These are phyloP conservation scores for Trifolium repens DNA, from an alignment of 306 rosid species.

Conservation along the genomic window DNA sequence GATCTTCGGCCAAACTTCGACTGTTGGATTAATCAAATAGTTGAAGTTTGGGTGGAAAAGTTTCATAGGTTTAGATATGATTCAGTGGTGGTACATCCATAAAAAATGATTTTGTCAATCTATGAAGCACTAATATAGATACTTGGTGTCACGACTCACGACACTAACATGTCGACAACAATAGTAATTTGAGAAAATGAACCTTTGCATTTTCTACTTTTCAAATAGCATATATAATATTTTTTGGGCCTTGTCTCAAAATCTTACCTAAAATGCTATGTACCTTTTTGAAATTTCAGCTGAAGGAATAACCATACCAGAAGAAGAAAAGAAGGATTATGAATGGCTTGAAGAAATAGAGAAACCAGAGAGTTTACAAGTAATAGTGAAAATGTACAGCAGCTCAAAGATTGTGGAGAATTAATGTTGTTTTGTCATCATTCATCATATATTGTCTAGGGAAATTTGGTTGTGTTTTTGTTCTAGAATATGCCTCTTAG, in stretches of 20 bases:
- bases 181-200: neutral
- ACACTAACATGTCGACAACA: neutral
- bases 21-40: neutral
- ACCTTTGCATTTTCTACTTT: neutral
- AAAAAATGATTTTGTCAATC: neutral
- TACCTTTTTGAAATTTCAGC: slow-evolving; percentile 42
- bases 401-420: slow-evolving; percentile 65
- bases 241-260: neutral
- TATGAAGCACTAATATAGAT: neutral
- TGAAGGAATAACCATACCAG: slow-evolving; percentile 54
- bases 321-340: slow-evolving; percentile 61
- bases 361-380: slow-evolving; percentile 58
- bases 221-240: neutral
- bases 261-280: neutral
- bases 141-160: neutral
- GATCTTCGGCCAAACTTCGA: neutral
- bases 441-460: neutral
- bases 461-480: slow-evolving; percentile 18
- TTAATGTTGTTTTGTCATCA: slow-evolving; percentile 33
- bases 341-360: slow-evolving; percentile 89
- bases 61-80: neutral
- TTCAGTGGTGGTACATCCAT: neutral
- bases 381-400: slow-evolving; percentile 60
- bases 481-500: neutral
- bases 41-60: neutral